These are phyloP conservation scores for Chytridium lagenaria DNA, from an alignment of 371 early-diverging fungal species.

Conservation along the genomic window DNA sequence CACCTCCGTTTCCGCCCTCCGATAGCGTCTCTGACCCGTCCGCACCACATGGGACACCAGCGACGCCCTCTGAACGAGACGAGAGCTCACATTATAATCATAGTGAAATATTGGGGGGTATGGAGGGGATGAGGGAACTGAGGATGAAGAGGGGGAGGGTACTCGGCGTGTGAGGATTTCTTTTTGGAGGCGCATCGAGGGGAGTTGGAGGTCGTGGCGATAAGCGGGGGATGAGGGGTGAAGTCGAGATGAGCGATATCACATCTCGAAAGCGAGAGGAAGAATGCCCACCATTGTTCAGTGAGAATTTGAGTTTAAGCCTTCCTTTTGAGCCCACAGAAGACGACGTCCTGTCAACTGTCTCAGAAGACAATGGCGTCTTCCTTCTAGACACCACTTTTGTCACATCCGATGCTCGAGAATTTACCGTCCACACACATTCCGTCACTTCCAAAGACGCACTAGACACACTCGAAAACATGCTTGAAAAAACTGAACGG, in stretches of 20 bases:
- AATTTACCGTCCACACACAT: too few species aligned
- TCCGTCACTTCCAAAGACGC: neutral
- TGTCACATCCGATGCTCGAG: too few species aligned
- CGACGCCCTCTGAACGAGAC: too few species aligned
- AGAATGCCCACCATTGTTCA: too few species aligned
- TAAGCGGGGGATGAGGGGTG: neutral
- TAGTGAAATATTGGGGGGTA: neutral
- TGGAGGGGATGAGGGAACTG: neutral
- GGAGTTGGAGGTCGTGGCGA: neutral
- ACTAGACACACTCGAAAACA: neutral
- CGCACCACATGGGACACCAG: too few species aligned
- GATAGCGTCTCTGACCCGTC: too few species aligned
- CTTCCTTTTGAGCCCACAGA: too few species aligned
- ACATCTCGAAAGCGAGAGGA: neutral
- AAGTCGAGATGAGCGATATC: neutral
- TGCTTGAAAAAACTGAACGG: neutral
- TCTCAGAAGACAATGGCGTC: too few species aligned
- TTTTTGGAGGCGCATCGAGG: neutral
- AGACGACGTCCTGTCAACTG: too few species aligned
- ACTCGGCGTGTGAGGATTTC: constrained; percentile 8
- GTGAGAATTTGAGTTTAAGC: too few species aligned
- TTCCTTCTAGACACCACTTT: too few species aligned
- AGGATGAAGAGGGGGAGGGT: neutral
- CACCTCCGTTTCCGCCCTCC: too few species aligned
- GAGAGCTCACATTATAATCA: neutral